These are phyloP conservation scores for Auriculariales sp. DNA, from an alignment of 768 basidiomycete species.

Conservation along the genomic window DNA sequence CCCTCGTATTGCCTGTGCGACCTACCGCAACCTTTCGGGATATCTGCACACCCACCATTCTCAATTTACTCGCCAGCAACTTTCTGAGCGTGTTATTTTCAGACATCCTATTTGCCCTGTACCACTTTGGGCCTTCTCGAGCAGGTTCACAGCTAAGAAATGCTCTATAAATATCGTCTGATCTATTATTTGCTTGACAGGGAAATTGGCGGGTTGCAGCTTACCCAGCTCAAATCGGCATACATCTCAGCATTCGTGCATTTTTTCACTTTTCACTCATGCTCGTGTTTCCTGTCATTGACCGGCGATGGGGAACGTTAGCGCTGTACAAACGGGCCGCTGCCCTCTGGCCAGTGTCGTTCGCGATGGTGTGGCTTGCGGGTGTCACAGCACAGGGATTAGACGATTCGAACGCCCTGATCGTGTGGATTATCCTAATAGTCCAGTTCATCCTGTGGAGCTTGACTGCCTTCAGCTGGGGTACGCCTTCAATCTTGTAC, in stretches of 20 bases:
- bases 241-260: slow-evolving; percentile 6
- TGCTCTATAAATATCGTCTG: too few species aligned
- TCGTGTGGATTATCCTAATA: not conserved
- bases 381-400: slow-evolving; percentile 2
- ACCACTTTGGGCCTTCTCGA: not conserved
- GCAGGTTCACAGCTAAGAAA: too few species aligned
- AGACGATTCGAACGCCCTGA: not conserved
- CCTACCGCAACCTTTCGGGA: not conserved
- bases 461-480: slow-evolving; percentile 5
- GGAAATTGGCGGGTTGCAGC: slow-evolving; percentile 7
- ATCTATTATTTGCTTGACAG: slow-evolving; percentile 8
- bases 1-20: not conserved
- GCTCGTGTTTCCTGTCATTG: slow-evolving; percentile 1
- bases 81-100: not conserved
- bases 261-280: slow-evolving; percentile 3
- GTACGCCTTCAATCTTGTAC: not conserved
- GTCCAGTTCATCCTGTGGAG: slow-evolving; percentile 6
- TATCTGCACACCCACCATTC: not conserved
- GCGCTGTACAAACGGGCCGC: slow-evolving; percentile 1
- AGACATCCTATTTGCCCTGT: not conserved
- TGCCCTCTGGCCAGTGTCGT: slow-evolving; percentile 3
- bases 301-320: slow-evolving; percentile 4
- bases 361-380: slow-evolving; percentile 2
- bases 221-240: slow-evolving; percentile 7
- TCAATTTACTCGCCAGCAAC: not conserved